These are phyloP conservation scores for Penicillium riverlandense DNA, from an alignment of 495 filamentous ascomycete species.

Conservation along the genomic window DNA sequence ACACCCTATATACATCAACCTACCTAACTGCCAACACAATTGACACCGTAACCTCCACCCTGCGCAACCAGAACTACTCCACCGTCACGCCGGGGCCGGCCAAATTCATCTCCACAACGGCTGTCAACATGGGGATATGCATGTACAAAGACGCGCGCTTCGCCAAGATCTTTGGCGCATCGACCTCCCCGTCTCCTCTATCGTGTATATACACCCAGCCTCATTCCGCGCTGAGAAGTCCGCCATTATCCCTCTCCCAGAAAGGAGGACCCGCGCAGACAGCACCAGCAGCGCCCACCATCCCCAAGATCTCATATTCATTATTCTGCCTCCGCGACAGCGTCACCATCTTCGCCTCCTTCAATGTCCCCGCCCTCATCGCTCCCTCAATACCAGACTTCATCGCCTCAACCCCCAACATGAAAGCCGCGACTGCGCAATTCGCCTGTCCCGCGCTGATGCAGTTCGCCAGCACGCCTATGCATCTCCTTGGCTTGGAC, in stretches of 20 bases:
- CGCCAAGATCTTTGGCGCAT: conserved; percentile 68
- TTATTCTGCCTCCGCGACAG: conserved; percentile 84
- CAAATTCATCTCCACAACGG: conserved; percentile 76
- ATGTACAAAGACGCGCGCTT: conserved; percentile 91
- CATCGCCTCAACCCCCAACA: conserved; percentile 44
- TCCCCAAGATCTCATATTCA: conserved; percentile 52
- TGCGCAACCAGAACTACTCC: conserved; percentile 46
- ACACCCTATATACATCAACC: conserved; percentile 81
- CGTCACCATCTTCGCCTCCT: conserved; percentile 87
- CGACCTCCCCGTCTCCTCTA: conserved; percentile 8
- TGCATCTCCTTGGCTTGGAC: conserved; percentile 86
- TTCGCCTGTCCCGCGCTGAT: conserved; percentile 74
- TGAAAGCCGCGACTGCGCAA: conserved; percentile 61
- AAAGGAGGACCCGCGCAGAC: too few relatives aligned
- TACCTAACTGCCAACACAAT: conserved; percentile 86
- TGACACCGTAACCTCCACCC: conserved; percentile 70
- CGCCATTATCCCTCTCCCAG: conserved; percentile 13
- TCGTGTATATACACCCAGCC: conserved; percentile 15
- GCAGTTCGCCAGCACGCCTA: conserved; percentile 75
- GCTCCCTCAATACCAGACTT: conserved; percentile 42
- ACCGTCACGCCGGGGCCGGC: conserved; percentile 62
- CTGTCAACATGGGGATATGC: conserved; percentile 85
- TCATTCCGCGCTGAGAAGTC: conserved; percentile 51
- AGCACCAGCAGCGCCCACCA: conserved; percentile 13
- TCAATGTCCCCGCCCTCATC: conserved; percentile 79